These are phyloP conservation scores for Venturia asperata DNA, from an alignment of 2,329 filamentous ascomycete genomes.

Conservation along the genomic window DNA sequence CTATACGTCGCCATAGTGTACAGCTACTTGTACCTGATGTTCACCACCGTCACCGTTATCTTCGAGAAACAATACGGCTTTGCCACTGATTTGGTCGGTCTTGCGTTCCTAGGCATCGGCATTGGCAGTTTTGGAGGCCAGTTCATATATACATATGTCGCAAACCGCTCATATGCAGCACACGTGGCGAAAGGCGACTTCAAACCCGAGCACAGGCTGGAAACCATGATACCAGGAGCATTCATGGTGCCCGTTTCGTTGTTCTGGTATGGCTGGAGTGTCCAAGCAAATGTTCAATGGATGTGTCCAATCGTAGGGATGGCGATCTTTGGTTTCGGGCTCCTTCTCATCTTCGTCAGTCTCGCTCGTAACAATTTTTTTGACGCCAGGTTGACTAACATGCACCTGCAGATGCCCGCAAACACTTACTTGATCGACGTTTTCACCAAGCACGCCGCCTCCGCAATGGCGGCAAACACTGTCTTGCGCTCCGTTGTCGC, in stretches of 20 bases:
- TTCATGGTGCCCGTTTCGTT: slow-evolving; percentile 30
- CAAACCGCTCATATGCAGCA: slow-evolving; percentile 11
- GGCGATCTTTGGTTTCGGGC: slow-evolving; percentile 29
- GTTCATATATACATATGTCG: slow-evolving; percentile 22
- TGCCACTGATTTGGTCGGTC: slow-evolving; percentile 32
- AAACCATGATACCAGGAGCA: slow-evolving; percentile 17
- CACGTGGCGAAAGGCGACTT: slow-evolving; percentile 15
- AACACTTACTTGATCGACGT: slow-evolving; percentile 38
- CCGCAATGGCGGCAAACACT: slow-evolving; percentile 37
- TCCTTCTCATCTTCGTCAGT: slow-evolving; percentile 30
- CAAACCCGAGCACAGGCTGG: slow-evolving; percentile 20
- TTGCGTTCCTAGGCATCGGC: slow-evolving; percentile 38
- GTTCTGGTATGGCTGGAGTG: slow-evolving; percentile 35
- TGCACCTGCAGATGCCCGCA: slow-evolving; percentile 29
- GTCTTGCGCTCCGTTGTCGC: slow-evolving; percentile 34
- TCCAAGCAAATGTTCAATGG: slow-evolving; percentile 30
- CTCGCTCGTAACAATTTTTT: not conserved
- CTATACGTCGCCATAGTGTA: slow-evolving; percentile 36
- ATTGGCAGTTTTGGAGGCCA: slow-evolving; percentile 34
- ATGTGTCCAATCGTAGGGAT: slow-evolving; percentile 34
- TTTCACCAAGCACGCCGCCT: slow-evolving; percentile 36
- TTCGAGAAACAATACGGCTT: slow-evolving; percentile 37
- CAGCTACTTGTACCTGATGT: slow-evolving; percentile 39
- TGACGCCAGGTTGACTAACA: not conserved
- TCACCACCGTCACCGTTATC: slow-evolving; percentile 40